These are phyloP conservation scores for Solanum dulcamara DNA, from an alignment of 257 asterid species.

Conservation along the genomic window DNA sequence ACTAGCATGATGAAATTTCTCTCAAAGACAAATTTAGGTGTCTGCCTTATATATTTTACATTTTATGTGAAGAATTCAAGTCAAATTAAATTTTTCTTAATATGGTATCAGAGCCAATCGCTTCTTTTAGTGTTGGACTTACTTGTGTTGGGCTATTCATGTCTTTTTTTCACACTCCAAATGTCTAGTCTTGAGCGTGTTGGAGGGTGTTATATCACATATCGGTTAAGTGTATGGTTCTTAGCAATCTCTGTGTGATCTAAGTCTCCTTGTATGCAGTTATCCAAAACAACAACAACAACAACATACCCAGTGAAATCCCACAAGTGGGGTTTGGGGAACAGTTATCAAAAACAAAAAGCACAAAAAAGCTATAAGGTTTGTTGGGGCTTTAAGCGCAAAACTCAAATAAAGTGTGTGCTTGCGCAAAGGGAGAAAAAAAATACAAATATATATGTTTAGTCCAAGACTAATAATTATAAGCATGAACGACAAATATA, in stretches of 20 bases:
- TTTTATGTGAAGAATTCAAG: background rate
- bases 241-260: background rate
- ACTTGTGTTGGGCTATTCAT: background rate
- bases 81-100: background rate
- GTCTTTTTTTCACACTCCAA: background rate
- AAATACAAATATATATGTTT: no score
- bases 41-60: background rate
- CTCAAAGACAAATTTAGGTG: background rate
- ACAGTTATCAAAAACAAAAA: no score
- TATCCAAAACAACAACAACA: no score
- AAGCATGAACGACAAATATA: no score
- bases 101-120: background rate
- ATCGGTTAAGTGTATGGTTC: background rate
- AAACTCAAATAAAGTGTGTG: no score
- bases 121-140: background rate
- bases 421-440: no score
- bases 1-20: background rate
- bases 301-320: no score
- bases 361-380: no score
- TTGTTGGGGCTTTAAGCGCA: no score
- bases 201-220: background rate
- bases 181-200: background rate
- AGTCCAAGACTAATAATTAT: no score
- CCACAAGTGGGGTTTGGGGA: no score
- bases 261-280: background rate